Evolutionary conservation across 1,139 yeast species (phyloP), one percentile per base, ranked within the genome.

Genomic region (Magnusiomyces fungicola): DNA sequence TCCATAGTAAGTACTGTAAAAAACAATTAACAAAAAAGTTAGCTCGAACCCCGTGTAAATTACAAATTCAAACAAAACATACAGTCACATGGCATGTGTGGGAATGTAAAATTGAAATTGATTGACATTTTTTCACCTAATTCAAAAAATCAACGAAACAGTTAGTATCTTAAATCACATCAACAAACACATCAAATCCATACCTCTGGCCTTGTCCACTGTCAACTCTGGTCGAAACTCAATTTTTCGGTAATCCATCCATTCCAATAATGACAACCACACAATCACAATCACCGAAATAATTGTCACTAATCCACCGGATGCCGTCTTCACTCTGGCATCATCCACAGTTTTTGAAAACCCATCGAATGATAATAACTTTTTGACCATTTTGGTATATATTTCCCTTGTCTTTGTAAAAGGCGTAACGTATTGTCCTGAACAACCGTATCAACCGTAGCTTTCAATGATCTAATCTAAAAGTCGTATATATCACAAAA

Each of bases 321-420:
- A 76, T 3, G 90, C 75, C 2, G 98, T 92, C 57, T 85, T 80
- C 53, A 92, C 80, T 51, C 87, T 76, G 4, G 96, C 95, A 65
- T 92, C 98, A 60, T 90, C 97, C 43, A 87, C 90, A 5, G 97
- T 88, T 68, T 89, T 90, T 32, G 96, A 81, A 67, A 92, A 92
- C 12, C 95, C 96, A 67, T 92, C 98, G 54, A 85, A 73, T 40
- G 82, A 78, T 50, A 85, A 70, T 55, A 87, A 71, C 53, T 48
- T 46, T 22, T 47, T 47, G 30, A 14, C 21, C 38, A 34, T 34
- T 34, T n/a, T n/a, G n/a, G n/a, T n/a, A n/a, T n/a, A n/a, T n/a
- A n/a, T n/a, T n/a, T n/a, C n/a, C n/a, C n/a, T n/a, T n/a, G n/a
- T n/a, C n/a, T n/a, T n/a, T n/a, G n/a, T n/a, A n/a, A n/a, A n/a